phyloP scores from a whole-genome alignment of 1,139 yeast genomes.

The Pichia norvegensis region DNA sequence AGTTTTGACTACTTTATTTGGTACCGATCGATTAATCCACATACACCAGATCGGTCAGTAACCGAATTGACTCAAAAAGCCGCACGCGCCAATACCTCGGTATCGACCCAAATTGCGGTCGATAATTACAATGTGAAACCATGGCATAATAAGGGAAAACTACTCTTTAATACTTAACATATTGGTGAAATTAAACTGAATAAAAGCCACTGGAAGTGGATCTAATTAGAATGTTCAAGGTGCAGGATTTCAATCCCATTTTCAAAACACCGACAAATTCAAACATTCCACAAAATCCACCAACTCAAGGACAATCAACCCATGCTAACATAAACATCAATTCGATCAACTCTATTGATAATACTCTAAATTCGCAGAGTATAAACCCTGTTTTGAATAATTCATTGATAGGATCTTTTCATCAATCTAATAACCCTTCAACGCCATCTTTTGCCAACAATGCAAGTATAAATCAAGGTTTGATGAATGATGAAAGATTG shows the following conservation, averaged over 20 bases:
- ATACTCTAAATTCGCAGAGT: not conserved
- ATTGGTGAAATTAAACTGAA: no score
- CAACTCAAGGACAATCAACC: not conserved
- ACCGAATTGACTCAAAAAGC: not conserved
- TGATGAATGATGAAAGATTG: constrained; percentile 14
- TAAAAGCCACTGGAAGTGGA: not conserved
- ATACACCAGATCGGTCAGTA: not conserved
- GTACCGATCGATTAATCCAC: not conserved
- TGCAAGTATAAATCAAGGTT: constrained; percentile 1
- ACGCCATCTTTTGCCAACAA: constrained; percentile 3
- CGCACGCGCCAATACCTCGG: not conserved
- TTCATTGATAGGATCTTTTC: not conserved
- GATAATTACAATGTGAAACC: not conserved
- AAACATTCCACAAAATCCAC: not conserved
- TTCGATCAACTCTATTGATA: not conserved
- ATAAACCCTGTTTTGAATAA: not conserved
- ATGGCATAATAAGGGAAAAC: no score
- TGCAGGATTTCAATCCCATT: constrained; percentile 25
- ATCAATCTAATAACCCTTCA: not conserved
- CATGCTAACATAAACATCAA: not conserved
- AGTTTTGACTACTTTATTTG: not conserved
- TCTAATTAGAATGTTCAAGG: constrained; percentile 17
- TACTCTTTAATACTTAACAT: no score
- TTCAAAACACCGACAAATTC: constrained; percentile 16
- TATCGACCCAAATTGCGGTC: not conserved